Conservation (phyloP, 495 filamentous ascomycete genomes). For the Penicillium coprophilum region DNA sequence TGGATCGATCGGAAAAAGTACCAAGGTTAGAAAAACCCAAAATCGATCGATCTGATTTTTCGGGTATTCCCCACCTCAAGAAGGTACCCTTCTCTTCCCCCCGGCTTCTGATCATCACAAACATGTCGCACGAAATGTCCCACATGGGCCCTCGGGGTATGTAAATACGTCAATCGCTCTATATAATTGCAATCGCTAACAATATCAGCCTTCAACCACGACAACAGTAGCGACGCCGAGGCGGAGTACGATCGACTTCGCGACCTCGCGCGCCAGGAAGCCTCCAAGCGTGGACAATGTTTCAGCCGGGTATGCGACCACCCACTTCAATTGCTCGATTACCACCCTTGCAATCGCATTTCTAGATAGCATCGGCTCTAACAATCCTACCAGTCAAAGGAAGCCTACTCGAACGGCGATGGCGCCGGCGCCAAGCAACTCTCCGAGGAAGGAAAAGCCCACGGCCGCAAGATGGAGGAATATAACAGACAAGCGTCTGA, state of each 20-base stretch:
- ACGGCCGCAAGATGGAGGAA: constrained; percentile 72
- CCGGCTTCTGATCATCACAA: constrained; percentile 11
- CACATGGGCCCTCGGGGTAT: constrained; percentile 57
- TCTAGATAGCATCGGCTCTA: neutral
- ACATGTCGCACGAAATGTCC: constrained; percentile 63
- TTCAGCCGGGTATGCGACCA: constrained; percentile 60
- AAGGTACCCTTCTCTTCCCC: constrained; percentile 6
- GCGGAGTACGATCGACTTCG: constrained; percentile 91
- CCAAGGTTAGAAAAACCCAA: neutral
- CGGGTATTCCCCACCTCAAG: constrained; percentile 11
- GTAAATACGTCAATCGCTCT: neutral
- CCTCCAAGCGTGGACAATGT: constrained; percentile 68
- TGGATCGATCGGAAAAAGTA: neutral
- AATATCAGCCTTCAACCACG: constrained; percentile 78
- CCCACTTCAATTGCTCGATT: constrained; percentile 1
- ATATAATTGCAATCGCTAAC: constrained; percentile 1
- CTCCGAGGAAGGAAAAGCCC: constrained; percentile 79
- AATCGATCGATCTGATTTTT: constrained; percentile 22
- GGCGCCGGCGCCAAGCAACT: constrained; percentile 74
- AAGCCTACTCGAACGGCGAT: constrained; percentile 79
- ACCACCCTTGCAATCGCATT: neutral
- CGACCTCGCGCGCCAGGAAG: constrained; percentile 75
- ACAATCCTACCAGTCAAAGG: constrained; percentile 56
- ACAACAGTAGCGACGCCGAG: constrained; percentile 63
- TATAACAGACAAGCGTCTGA: constrained; percentile 90